Evolutionary conservation across 106 monocot species (phyloP).

Genomic region (Phalaenopsis equestris): DNA sequence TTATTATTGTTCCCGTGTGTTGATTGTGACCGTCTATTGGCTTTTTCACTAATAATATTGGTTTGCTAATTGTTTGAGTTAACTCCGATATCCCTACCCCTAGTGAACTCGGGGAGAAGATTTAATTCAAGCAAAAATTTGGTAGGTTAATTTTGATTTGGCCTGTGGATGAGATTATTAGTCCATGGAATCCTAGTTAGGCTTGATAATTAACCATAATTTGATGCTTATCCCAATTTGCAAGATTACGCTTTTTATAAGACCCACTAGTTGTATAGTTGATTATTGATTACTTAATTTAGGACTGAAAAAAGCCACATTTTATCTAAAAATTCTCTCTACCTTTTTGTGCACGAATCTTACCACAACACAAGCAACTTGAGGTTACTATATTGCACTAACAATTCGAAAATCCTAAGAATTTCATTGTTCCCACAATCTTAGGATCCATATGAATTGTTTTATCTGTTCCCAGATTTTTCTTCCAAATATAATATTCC

Average conservation of each 20-base stretch:
- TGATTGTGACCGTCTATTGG: no score
- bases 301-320: not conserved
- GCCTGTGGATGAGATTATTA: not conserved
- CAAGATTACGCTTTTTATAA: not conserved
- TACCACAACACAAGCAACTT: not conserved
- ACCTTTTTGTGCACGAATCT: not conserved
- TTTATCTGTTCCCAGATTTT: no score
- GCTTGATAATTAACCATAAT: not conserved
- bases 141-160: not conserved
- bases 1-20: no score
- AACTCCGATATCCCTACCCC: no score
- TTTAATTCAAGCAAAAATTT: not conserved
- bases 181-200: not conserved
- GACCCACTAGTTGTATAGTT: not conserved
- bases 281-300: not conserved
- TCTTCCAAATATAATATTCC: no score
- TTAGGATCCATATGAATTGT: not conserved
- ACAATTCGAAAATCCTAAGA: not conserved
- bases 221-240: not conserved
- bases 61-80: no score
- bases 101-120: no score
- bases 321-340: not conserved
- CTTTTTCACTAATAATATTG: no score
- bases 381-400: not conserved
- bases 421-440: not conserved